Evolutionary conservation across 139 green algal species (phyloP), one percentile per base, ranked within the genome.

Genomic region (Raphidocelis subcapitata): DNA sequence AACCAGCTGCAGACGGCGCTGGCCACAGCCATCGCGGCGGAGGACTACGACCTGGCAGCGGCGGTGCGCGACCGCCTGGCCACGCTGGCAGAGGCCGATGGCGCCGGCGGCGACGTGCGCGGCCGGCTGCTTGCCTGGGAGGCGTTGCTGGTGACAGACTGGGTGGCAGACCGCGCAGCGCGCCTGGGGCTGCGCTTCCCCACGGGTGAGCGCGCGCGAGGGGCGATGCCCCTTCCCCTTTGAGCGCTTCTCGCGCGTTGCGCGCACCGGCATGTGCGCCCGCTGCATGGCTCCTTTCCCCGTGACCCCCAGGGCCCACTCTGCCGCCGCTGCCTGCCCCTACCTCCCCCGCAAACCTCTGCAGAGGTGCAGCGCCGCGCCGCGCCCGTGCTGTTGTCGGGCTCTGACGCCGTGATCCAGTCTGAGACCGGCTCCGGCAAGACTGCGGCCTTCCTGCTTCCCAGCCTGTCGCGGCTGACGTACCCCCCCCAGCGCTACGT

Each of bases 1-100:
- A 96, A 96, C 65, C 80, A 87, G 69, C 81, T 96, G 65, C 84
- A 92, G 73, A 96, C 91, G 4, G 80, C 80, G 0, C 85, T 96
- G 24, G 84, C 87, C 26, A 75, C 73, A 5, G 89, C 90, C n/a
- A 88, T 97, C 12, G 59, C 69, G 5, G 62, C 67, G 2, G 86
- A 97, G 64, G 83, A 97, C 64, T 97, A 89, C 33, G 12, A 14
- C 14, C 23, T 82, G 12, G 91, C 91, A 12, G 73, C 80, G 0
- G 52, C 54, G 0, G 72, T 92, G 0, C 70, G 86, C 0, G 83
- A 90, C 56, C 49, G 79, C 21, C 49, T 92, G 31, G 44, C 68
- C 36, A 55, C 20, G 1, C 15, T 37, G 24, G 69, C 23, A 46
- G 62, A 29, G 24, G 20, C 14, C n/a, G 31, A 70, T 31, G 31